Conservation (phyloP, 73 alveolate species). For the Durusdinium trenchii region DNA sequence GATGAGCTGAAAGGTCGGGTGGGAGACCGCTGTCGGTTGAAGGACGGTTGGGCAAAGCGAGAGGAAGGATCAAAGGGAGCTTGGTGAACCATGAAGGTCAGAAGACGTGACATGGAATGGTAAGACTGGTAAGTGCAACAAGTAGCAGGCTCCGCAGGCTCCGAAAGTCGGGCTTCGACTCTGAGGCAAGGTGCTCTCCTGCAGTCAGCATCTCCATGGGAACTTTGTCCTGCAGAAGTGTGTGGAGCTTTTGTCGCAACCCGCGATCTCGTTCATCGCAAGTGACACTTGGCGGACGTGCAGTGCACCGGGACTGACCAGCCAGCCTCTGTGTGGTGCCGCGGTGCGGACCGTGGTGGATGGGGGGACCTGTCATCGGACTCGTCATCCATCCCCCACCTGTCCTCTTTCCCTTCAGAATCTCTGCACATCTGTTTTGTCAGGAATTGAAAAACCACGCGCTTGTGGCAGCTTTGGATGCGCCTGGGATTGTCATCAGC, state of each 20-base stretch:
- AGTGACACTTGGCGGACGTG: not conserved
- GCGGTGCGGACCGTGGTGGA: no score
- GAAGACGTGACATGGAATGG: no score
- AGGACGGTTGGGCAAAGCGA: not conserved
- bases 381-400: no score
- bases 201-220: constrained; percentile 98
- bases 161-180: no score
- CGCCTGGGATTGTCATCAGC: no score
- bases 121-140: no score
- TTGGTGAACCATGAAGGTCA: not conserved
- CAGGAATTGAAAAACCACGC: constrained; percentile 47
- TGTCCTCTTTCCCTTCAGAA: no score
- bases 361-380: no score
- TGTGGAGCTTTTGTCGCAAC: constrained; percentile 42
- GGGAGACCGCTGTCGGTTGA: not conserved
- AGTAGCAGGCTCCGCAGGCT: no score
- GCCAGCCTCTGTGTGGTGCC: no score
- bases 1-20: constrained; percentile 20
- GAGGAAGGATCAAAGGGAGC: not conserved
- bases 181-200: constrained; percentile 42
- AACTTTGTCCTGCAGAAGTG: constrained; percentile 97
- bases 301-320: not conserved
- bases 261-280: constrained; percentile 33
- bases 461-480: constrained; percentile 55
- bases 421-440: no score